Conservation (phyloP, 2,329 filamentous ascomycete species). For the Endothia cerciana region DNA sequence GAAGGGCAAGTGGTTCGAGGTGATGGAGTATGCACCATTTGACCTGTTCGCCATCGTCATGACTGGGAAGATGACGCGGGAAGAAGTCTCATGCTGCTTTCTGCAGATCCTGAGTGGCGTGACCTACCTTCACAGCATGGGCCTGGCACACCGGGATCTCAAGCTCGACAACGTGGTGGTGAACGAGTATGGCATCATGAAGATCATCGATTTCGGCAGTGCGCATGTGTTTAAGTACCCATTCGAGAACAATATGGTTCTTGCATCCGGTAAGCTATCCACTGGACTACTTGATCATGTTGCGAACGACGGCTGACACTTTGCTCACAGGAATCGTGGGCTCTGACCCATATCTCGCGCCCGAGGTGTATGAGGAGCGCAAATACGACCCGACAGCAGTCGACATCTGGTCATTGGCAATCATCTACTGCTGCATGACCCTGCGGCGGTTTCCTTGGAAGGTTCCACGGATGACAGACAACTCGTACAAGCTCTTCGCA, state of each 20-base stretch:
- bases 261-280: constrained; percentile 71
- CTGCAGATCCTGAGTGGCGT: constrained; percentile 94
- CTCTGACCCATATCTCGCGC: constrained; percentile 93
- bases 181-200: constrained; percentile 96
- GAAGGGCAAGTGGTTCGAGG: constrained; percentile 93
- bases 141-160: constrained; percentile 89
- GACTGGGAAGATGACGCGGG: constrained; percentile 94
- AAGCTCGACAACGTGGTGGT: constrained; percentile 99
- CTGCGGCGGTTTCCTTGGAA: constrained; percentile 97
- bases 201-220: constrained; percentile 98
- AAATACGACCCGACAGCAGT: constrained; percentile 94
- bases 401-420: constrained; percentile 97
- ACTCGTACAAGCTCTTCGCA: constrained; percentile 92
- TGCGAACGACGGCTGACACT: constrained; percentile 19
- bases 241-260: constrained; percentile 86
- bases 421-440: constrained; percentile 99
- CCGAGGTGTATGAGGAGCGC: constrained; percentile 91
- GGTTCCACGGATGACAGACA: constrained; percentile 86
- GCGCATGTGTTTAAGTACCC: constrained; percentile 97
- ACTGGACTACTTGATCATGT: too few relatives aligned
- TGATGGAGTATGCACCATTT: constrained; percentile 97
- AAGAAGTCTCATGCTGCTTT: constrained; percentile 89
- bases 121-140: constrained; percentile 92
- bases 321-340: constrained; percentile 64
- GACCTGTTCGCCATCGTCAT: constrained; percentile 98